Conservation (phyloP, 768 basidiomycete species). For the Pisolithus orientalis region DNA sequence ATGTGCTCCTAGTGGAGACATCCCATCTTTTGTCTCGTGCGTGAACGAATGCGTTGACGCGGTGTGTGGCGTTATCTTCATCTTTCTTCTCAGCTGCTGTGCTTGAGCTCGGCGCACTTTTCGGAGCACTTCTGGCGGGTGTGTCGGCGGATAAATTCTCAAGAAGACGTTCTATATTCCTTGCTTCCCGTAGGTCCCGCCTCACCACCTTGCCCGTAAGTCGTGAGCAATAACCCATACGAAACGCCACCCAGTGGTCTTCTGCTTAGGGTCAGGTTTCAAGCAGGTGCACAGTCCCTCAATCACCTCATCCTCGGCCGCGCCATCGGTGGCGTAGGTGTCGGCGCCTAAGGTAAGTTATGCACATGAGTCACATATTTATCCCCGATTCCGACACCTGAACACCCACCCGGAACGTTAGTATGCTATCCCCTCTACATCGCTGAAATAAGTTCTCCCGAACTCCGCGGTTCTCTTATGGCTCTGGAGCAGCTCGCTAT, state of each 20-base stretch:
- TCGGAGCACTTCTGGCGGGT: conserved; percentile 66
- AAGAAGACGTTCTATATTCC: conserved; percentile 58
- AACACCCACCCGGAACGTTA: conserved; percentile 19
- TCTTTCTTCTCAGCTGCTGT: conserved; percentile 50
- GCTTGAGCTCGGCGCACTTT: conserved; percentile 71
- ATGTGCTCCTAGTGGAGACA: conserved; percentile 11
- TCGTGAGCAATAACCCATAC: not conserved
- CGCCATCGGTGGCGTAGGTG: conserved; percentile 71
- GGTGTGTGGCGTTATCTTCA: not conserved
- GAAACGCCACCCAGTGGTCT: conserved; percentile 41
- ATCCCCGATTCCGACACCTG: not conserved
- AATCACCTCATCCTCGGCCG: conserved; percentile 60
- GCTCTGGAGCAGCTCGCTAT: conserved; percentile 79
- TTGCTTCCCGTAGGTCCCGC: conserved; percentile 53
- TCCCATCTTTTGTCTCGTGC: conserved; percentile 4
- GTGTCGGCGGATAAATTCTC: conserved; percentile 64
- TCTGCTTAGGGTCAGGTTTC: conserved; percentile 68
- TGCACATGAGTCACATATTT: not conserved
- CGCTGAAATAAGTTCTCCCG: conserved; percentile 79
- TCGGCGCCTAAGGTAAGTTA: conserved; percentile 60
- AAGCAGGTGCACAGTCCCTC: conserved; percentile 53
- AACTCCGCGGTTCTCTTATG: conserved; percentile 71
- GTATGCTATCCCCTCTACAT: conserved; percentile 82
- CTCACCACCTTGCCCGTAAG: not conserved
- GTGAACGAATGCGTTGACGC: not conserved